Evolutionary conservation across 176 grass and related monocot genomes (phyloP).

Genomic region (Neostapfia colusana): DNA sequence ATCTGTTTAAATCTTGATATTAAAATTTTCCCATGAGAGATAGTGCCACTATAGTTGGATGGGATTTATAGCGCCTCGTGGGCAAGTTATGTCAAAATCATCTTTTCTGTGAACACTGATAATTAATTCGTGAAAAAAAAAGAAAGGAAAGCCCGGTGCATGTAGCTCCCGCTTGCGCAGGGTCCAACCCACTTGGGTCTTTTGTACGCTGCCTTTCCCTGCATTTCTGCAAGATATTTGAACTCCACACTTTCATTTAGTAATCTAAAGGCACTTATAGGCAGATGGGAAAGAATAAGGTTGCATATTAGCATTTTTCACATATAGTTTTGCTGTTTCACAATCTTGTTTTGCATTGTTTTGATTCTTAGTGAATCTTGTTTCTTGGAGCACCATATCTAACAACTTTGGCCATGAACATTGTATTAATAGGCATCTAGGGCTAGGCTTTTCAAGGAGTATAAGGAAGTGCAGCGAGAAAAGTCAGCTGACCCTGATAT

Average conservation of each 20-base stretch:
- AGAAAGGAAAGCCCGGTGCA: too few relatives aligned
- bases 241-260: not conserved
- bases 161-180: too few relatives aligned
- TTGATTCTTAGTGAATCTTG: not conserved
- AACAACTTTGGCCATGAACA: constrained; percentile 4
- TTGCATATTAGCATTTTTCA: not conserved
- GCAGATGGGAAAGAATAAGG: not conserved
- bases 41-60: not conserved
- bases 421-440: constrained; percentile 63
- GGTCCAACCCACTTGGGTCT: too few relatives aligned
- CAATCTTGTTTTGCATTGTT: not conserved
- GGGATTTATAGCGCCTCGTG: not conserved
- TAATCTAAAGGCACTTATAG: not conserved
- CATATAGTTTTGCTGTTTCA: not conserved
- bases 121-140: not conserved
- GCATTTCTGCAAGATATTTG: too few relatives aligned
- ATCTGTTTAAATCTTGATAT: not conserved
- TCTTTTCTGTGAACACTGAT: not conserved
- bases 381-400: not conserved
- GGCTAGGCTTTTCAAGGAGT: constrained; percentile 96
- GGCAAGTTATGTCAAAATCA: too few relatives aligned
- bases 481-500: constrained; percentile 95
- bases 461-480: constrained; percentile 92
- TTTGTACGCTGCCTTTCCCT: too few relatives aligned
- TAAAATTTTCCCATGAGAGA: too few relatives aligned